Evolutionary conservation across 2,329 filamentous ascomycete genomes (phyloP), one percentile per base, ranked within the genome.

Genomic region (Stenocarpella maydis): DNA sequence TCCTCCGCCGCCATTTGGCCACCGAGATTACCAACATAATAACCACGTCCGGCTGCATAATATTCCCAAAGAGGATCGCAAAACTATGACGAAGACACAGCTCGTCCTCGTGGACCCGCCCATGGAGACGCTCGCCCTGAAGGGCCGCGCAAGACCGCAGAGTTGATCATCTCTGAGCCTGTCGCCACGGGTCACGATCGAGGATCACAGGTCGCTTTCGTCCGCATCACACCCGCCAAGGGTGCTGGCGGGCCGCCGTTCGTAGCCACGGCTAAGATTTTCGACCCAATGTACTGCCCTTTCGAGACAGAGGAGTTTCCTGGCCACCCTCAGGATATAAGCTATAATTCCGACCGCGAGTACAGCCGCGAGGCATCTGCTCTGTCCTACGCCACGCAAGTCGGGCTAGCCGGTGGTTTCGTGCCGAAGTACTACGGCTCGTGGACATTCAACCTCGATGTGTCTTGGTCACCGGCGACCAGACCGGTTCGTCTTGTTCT

Each of bases 331-430:
- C 4, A 54, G 50, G 14, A 54, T 21, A 2, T 54, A 14, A 54
- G 28, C 50, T 54, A 37, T 37, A 21, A 54, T 37, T 28, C 28
- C 50, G 50, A 37, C 28, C 50, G 50, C 50, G 50, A 54, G 5
- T 54, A 54, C 17, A 37, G 50, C 50, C 50, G 50, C 50, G 50
- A 54, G 50, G 50, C 50, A 54, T 54, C 50, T 54, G 50, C 50
- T 37, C 50, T 54, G 28, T 37, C 50, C 50, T 54, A 54, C 28
- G 28, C 50, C 28, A 54, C 7, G 28, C 8, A 54, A 37, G 28
- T 54, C 4, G 50, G 50, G 8, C 28, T 54, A 15, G 50, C 50
- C 1, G 50, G 50, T 54, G 50, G 50, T 37, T 54, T 54, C 28
- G 50, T 54, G 50, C 50, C 50, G 8, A 21, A 54, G 19, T 54